A percentile compares a stretch with the other conserved stretches of the same genome.
Conservation (phyloP, 768 basidiomycete genomes). For the Phlebiopsis flavidoalba region DNA sequence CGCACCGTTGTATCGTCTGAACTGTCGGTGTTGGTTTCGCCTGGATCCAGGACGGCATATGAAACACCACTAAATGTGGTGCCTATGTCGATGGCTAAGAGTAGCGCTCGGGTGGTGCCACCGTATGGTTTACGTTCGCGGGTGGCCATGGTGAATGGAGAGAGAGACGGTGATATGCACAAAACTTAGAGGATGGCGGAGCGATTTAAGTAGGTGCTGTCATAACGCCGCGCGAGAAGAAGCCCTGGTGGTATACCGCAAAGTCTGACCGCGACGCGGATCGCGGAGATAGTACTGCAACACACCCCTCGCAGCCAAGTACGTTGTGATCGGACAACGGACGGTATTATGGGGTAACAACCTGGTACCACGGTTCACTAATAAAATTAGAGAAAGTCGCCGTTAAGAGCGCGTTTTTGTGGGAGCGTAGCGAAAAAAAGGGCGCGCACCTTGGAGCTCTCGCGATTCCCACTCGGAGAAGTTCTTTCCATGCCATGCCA, state of each 20-base stretch:
- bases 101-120: neutral
- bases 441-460: neutral
- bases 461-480: neutral
- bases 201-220: neutral
- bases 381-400: neutral
- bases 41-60: constrained; percentile 36
- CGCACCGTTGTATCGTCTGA: constrained; percentile 40
- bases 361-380: neutral
- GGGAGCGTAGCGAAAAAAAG: neutral
- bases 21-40: constrained; percentile 27
- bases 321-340: neutral
- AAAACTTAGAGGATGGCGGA: neutral
- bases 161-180: neutral
- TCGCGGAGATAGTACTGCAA: neutral
- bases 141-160: neutral
- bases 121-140: neutral
- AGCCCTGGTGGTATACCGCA: neutral
- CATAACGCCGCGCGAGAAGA: neutral
- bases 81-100: constrained; percentile 39
- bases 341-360: too few species aligned
- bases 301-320: neutral
- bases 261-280: neutral
- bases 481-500: neutral
- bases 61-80: constrained; percentile 49
- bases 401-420: neutral